Evolutionary conservation across 257 asterid genomes (phyloP).

Genomic region (Jasminum sambac): DNA sequence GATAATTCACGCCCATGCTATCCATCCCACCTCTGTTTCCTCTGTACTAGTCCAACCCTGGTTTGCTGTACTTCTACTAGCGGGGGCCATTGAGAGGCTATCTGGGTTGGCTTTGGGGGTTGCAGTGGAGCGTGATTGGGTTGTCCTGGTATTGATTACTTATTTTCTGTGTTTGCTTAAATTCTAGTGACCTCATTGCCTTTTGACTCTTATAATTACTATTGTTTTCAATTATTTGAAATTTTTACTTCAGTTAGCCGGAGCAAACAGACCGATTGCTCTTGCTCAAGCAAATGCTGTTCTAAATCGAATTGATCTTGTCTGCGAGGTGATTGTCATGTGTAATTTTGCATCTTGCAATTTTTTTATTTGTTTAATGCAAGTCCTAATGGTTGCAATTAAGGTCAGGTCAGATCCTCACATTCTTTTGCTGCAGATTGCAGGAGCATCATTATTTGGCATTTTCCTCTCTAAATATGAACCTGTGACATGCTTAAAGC

Average conservation of each 20-base stretch:
- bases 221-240: slow-evolving; percentile 18
- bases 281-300: slow-evolving; percentile 95
- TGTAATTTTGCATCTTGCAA: slow-evolving; percentile 19
- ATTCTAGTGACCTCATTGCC: background rate
- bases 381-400: background rate
- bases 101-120: slow-evolving; percentile 93
- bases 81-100: slow-evolving; percentile 86
- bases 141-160: slow-evolving; percentile 65
- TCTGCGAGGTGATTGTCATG: slow-evolving; percentile 69
- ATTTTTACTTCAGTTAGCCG: slow-evolving; percentile 69
- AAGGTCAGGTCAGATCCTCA: slow-evolving; percentile 18
- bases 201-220: slow-evolving; percentile 1
- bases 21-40: slow-evolving; percentile 45
- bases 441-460: slow-evolving; percentile 91
- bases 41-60: slow-evolving; percentile 77
- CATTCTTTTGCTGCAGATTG: slow-evolving; percentile 55
- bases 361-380: slow-evolving; percentile 10
- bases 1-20: slow-evolving; percentile 74
- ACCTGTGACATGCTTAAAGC: slow-evolving; percentile 70
- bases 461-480: slow-evolving; percentile 72
- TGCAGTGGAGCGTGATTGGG: slow-evolving; percentile 97
- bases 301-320: slow-evolving; percentile 82
- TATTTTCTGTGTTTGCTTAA: slow-evolving; percentile 13
- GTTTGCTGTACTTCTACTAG: slow-evolving; percentile 73
- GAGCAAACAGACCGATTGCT: slow-evolving; percentile 84